Evolutionary conservation across 164 flowering plant species (phyloP), one percentile per base, ranked within the genome.

Genomic region (Warburgia ugandensis): DNA sequence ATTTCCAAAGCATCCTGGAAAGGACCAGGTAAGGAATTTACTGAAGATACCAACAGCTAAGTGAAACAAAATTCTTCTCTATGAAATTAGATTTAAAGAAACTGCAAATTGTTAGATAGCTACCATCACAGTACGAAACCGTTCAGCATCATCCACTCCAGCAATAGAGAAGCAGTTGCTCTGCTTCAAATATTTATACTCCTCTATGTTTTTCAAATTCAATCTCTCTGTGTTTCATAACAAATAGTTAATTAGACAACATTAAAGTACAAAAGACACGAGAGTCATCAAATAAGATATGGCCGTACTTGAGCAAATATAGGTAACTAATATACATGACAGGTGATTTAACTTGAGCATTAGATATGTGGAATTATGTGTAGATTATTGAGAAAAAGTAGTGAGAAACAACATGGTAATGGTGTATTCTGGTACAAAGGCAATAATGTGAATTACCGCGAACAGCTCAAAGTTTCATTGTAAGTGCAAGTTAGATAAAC

Each of bases 111-210:
- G 26, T 19, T 10, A 35, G 16, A 50, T 11, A 45, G 51, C 9
- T 77, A 94, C 99, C 94, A 51, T 48, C 52, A 89, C 87, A 55
- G 68, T 51, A 21, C 58, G 77, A 63, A 94, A 94, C 58, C 68
- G 72, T 64, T 94, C 84, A 43, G 88, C 88, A 73, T 94, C 99
- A 76, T 89, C 81, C 63, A 89, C 87, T 51, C 94, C 86, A 57
- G 67, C 41, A 52, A 94, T 84, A 21, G 81, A 67, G 55, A 63
- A 76, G 68, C 97, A 92, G 52, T 46, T 74, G 69, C 97, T 86
- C 67, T 86, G 96, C 52, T 65, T 79, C 78, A 94, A 64, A 70
- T 94, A 94, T 27, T 89, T 94, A 47, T 82, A 94, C 43, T 89
- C 96, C 40, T 70, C 56, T 41, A 68, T 80, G 49, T 53, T 74